Percentiles rank a stretch among this genome's conserved stretches.
phyloP scores from a whole-genome alignment of 176 grass and related monocot genomes.

The Neostapfia colusana region DNA sequence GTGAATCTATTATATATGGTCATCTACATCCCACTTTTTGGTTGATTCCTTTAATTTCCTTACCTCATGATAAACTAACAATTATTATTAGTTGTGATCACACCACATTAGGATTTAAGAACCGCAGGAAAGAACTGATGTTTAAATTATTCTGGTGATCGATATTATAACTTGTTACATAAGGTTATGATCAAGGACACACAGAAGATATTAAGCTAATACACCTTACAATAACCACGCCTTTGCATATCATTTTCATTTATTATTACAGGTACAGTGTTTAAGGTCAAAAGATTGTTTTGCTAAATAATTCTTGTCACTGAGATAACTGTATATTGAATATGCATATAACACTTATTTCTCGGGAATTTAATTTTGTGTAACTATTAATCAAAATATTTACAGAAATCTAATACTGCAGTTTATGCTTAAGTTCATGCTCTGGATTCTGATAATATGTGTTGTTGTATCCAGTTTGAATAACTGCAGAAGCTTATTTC shows the following conservation, averaged over 20 bases:
- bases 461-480: constrained; percentile 27
- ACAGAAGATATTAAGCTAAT: not conserved
- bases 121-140: not conserved
- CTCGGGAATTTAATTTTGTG: not conserved
- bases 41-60: not conserved
- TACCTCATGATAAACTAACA: constrained; percentile 2
- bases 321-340: constrained; percentile 15
- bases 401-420: not conserved
- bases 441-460: constrained; percentile 23
- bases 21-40: not conserved
- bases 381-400: not conserved
- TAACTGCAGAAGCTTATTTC: constrained; percentile 23
- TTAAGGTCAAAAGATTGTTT: not conserved
- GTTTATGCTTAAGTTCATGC: constrained; percentile 2
- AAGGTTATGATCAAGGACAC: not conserved
- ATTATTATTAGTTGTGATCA: not conserved
- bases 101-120: not conserved
- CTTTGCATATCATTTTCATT: not conserved
- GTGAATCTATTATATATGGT: not conserved
- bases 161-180: not conserved
- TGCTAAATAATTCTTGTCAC: not conserved
- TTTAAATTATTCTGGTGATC: not conserved
- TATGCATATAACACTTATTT: constrained; percentile 12
- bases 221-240: not conserved
- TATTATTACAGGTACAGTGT: not conserved